These are phyloP conservation scores for Ascochyta rabiei DNA, from an alignment of 2,329 filamentous ascomycete species.

Conservation along the genomic window DNA sequence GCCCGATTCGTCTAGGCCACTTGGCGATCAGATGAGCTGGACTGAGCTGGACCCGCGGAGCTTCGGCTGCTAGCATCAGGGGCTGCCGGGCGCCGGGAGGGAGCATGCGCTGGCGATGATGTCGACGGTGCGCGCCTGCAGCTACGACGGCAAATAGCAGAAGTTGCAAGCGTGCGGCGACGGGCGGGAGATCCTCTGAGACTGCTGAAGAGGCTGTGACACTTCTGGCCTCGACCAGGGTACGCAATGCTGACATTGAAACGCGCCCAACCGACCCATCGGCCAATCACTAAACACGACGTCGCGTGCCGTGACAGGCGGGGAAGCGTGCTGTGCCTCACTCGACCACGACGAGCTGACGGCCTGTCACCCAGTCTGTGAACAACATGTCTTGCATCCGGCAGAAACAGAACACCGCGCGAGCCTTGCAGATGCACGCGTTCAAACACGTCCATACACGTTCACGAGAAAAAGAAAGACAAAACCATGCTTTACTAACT, in stretches of 20 bases:
- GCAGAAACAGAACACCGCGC: neutral
- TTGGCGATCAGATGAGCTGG: slow-evolving; percentile 19
- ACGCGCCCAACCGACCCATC: slow-evolving; percentile 8
- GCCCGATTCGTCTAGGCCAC: slow-evolving; percentile 26
- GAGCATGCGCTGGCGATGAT: slow-evolving; percentile 13
- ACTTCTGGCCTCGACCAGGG: slow-evolving; percentile 11
- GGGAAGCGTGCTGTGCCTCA: slow-evolving; percentile 9
- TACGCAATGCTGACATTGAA: neutral
- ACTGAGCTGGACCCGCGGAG: neutral
- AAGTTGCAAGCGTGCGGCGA: neutral
- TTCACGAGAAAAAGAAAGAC: neutral
- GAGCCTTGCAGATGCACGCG: too few relatives aligned
- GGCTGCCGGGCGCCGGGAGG: neutral
- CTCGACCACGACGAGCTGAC: neutral
- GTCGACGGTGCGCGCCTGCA: slow-evolving; percentile 5
- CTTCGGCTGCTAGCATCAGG: slow-evolving; percentile 10
- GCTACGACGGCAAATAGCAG: slow-evolving; percentile 1
- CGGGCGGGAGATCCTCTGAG: neutral
- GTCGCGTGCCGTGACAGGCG: slow-evolving; percentile 7
- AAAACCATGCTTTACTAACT: too few relatives aligned
- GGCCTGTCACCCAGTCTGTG: neutral
- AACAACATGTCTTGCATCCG: neutral
- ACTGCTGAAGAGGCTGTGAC: slow-evolving; percentile 2
- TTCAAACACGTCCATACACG: neutral
- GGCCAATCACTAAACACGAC: slow-evolving; percentile 3